Evolutionary conservation across 2,329 filamentous ascomycete genomes (phyloP).

Genomic region (Phialocephala sp.): DNA sequence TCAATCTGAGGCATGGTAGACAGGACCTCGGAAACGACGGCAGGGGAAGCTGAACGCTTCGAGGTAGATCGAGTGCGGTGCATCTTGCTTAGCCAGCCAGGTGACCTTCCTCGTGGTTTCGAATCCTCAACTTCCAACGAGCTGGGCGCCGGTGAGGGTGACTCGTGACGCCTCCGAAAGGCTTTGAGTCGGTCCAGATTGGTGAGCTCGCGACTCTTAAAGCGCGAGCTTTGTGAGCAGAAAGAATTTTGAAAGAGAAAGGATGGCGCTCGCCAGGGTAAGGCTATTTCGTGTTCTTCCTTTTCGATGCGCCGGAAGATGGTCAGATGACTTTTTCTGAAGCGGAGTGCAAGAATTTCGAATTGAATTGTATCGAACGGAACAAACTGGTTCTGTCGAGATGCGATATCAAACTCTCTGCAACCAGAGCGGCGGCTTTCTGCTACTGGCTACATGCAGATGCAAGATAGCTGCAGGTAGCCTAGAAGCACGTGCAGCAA

Average conservation of each 20-base stretch:
- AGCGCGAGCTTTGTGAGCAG: constrained; percentile 23
- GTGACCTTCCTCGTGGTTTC: constrained; percentile 34
- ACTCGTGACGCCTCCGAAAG: constrained; percentile 40
- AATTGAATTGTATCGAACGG: not conserved
- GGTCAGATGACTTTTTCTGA: constrained; percentile 22
- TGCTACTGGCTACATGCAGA: constrained; percentile 6
- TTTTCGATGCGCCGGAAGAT: constrained; percentile 4
- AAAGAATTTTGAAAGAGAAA: not conserved
- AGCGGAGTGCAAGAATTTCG: not conserved
- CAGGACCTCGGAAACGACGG: constrained; percentile 19
- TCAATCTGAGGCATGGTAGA: constrained; percentile 28
- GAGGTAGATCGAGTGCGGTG: constrained; percentile 35
- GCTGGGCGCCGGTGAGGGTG: constrained; percentile 28
- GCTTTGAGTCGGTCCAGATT: constrained; percentile 42
- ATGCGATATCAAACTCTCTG: constrained; percentile 7
- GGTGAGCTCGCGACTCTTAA: constrained; percentile 25
- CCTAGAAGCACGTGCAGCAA: constrained; percentile 4
- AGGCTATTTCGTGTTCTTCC: not conserved
- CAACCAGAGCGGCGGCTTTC: not conserved
- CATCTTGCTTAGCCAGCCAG: constrained; percentile 41
- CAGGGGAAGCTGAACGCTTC: constrained; percentile 36
- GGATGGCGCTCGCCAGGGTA: constrained; percentile 20
- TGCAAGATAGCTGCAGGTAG: constrained; percentile 11
- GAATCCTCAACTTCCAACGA: constrained; percentile 22
- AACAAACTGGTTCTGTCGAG: not conserved